Evolutionary conservation across 306 rosid genomes (phyloP), one percentile per base, ranked within the genome.

Genomic region (Fragaria iinumae): DNA sequence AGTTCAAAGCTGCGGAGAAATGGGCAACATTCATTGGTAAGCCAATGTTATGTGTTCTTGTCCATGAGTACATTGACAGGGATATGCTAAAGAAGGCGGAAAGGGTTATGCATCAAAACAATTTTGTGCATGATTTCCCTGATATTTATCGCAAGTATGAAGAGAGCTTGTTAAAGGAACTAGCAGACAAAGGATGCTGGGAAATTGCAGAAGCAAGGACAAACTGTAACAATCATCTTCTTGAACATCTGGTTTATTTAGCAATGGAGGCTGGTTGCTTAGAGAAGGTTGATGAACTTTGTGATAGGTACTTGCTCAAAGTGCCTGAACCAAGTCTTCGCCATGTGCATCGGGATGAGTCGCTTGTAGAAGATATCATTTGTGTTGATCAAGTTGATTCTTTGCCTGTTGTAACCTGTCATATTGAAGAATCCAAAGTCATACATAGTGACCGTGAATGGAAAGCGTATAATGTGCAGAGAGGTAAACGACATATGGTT

Each of bases 181-280:
- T 95, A 63, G 97, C 93, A 21, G 97, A 87, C 86, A 95, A 92
- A 76, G 99, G 99, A 82, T 86, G 90, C 71, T 95, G 99, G 99
- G 97, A 92, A 66, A 93, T 90, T 73, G 98, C 98, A 14, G 98
- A 95, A 89, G 90, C 82, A 50, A 89, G 83, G 77, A 80, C 84
- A 79, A 87, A 90, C 63, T 81, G 76, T 70, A 85, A 95, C 69
- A 86, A 83, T 70, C 92, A 92, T 69, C 95, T 92, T 81, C 90
- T 92, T 83, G 97, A 95, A 81, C 91, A 89, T 90, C 77, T 95
- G 92, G 97, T 95, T 77, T 87, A 89, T 85, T 87, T 95, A 90
- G 97, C 97, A 71, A 82, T 92, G 97, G 99, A 92, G 81, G 99
- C 99, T 81, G 97, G 97, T 78, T 95, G 92, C 86, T 43, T 55